Evolutionary conservation across 169 alveolate species (phyloP), one percentile per base, ranked within the genome.

Genomic region (Cryptosporidium tyzzeri): DNA sequence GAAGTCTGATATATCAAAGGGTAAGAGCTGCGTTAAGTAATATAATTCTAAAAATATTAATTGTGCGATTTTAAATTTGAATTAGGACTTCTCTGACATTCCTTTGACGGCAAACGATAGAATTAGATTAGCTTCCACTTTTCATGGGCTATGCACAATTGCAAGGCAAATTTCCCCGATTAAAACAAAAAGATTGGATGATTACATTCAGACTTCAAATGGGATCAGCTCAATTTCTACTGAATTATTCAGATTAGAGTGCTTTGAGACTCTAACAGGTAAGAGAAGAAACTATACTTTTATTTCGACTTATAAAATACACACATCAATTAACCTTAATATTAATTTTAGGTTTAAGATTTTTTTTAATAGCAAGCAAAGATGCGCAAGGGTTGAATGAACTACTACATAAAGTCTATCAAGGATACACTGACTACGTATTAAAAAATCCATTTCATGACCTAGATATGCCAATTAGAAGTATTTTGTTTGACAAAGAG

Each of bases 361-460:
- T 94, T 75, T 89, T 93, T 23, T 62, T 93, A 59, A 86, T 93
- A 45, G 92, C 95, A 48, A 93, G 93, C 61, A 59, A 86, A n/a
- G 41, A 55, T 14, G 1, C 73, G 6, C 55, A 51, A 2, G 94
- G 92, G 31, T 33, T 70, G 10, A 91, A 92, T 71, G 84, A 84
- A 12, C 91, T 93, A 55, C 94, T 96, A 50, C 91, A 91, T 69
- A 87, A 92, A 87, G 96, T 97, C 29, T 96, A 97, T 93, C 97
- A 96, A 86, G 91, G 93, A 44, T 97, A 96, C 87, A 89, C 97
- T 31, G 99, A 97, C 92, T 94, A 86, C 69, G 98, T 97, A 37
- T 93, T 96, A 70, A 97, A 97, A 94, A 97, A 97, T 85, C 99
- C 99, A 33, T 97, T 95, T 87, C 96, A 96, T 71, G 97, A 96